Evolutionary conservation across 208 protist species (phyloP).

Genomic region (Acanthamoeba castellanii): DNA sequence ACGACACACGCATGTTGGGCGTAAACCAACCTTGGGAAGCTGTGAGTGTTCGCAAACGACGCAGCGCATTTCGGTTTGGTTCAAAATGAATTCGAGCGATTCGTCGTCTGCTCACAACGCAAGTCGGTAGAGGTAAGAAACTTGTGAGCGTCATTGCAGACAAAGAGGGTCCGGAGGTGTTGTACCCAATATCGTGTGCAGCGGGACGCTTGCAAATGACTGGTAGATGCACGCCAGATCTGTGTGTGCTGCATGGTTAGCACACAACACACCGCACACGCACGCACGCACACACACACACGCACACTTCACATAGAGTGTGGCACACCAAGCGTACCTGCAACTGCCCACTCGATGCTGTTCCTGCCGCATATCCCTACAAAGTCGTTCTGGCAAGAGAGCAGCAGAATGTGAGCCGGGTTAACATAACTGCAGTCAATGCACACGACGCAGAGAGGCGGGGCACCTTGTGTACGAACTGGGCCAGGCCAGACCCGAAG

Average conservation of each 20-base stretch:
- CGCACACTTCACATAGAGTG: neutral
- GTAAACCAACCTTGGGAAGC: neutral
- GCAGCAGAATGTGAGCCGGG: neutral
- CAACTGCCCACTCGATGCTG: slow-evolving; percentile 41
- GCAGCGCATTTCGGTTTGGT: slow-evolving; percentile 30
- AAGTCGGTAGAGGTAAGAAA: neutral
- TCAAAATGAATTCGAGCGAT: slow-evolving; percentile 31
- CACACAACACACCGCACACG: no score
- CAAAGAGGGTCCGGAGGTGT: neutral
- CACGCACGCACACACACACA: no score
- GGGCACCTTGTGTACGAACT: neutral
- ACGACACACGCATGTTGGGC: neutral
- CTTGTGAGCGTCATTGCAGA: neutral
- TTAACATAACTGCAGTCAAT: neutral
- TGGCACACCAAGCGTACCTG: neutral
- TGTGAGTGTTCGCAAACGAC: neutral
- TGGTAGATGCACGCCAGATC: slow-evolving; percentile 14
- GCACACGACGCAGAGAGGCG: neutral
- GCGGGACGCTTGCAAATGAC: slow-evolving; percentile 2
- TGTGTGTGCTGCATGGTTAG: neutral
- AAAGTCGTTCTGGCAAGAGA: neutral
- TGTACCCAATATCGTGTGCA: neutral
- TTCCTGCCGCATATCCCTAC: slow-evolving; percentile 25
- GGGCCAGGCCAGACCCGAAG: neutral
- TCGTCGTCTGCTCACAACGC: neutral